Evolutionary conservation across 2,329 filamentous ascomycete species (phyloP), one percentile per base, ranked within the genome.

Genomic region (Helicocarpus griseus): DNA sequence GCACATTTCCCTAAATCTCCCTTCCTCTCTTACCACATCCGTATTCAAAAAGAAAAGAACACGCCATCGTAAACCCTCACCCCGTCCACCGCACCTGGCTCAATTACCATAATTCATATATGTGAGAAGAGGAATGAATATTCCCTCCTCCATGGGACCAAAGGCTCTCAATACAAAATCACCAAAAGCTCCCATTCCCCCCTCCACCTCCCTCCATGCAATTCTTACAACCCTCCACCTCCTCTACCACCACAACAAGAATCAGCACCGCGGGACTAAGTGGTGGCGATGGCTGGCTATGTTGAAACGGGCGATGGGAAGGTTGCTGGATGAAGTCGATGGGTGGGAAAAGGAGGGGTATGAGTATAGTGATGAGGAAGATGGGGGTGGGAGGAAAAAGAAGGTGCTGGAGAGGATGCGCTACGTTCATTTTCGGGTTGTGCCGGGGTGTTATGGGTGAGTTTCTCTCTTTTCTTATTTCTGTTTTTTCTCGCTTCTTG

Each of bases 201-300:
- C 54, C 33, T 41, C 56, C 17, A 54, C 63, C 24, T 59, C 64
- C 35, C 55, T 70, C 9, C 53, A 53, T 31, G 55, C 58, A 5
- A 57, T 68, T 5, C 60, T 65, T 49, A 75, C 62, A 53, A 71
- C 61, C 44, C 80, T 96, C 41, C 76, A 85, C 61, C 78, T 86
- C 58, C 80, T 94, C 61, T 80, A 84, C 68, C 83, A 88, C 65
- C 87, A 89, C 61, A 93, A 96, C 73, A 85, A 83, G 64, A 97
- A 96, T 72, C 91, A 97, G 71, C 91, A 97, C 68, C 83, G 83
- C 51, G 76, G 79, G 56, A 79, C 83, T 28, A 80, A 82, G 63
- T 98, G 91, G 91, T 97, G 87, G 81, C 80, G 82, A 60, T 75
- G 73, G 61, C 81, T 96, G 55, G 78, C 78, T 49, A 77, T 85